These are phyloP conservation scores for Phytophthora rubi DNA, from an alignment of 352 stramenopile species.

Conservation along the genomic window DNA sequence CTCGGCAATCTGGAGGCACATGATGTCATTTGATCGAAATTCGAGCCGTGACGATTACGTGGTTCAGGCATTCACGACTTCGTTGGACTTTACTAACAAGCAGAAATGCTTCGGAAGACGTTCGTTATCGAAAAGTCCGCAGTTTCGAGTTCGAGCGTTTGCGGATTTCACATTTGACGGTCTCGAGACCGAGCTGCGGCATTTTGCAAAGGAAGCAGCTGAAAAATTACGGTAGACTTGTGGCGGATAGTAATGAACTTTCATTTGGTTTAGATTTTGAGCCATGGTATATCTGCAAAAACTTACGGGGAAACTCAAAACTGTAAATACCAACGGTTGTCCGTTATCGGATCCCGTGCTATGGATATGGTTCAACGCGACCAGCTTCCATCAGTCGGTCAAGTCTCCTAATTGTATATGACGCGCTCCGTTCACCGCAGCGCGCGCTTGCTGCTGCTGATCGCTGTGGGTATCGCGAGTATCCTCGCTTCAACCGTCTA, in stretches of 20 bases:
- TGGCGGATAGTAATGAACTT: too few species aligned
- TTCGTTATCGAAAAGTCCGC: slow-evolving; percentile 14
- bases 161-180: slow-evolving; percentile 6
- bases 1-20: slow-evolving; percentile 62
- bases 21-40: slow-evolving; percentile 59
- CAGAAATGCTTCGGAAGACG: slow-evolving; percentile 65
- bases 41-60: slow-evolving; percentile 46
- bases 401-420: slow-evolving; percentile 1
- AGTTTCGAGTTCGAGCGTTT: slow-evolving; percentile 22
- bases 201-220: slow-evolving; percentile 21
- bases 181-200: slow-evolving; percentile 20
- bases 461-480: slow-evolving; percentile 24
- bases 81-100: slow-evolving; percentile 36
- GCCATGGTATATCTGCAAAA: not conserved
- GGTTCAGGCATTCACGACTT: slow-evolving; percentile 53
- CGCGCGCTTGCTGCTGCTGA: slow-evolving; percentile 10
- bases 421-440: not conserved
- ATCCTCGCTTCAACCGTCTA: slow-evolving; percentile 28
- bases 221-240: not conserved
- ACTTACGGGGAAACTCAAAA: slow-evolving; percentile 14
- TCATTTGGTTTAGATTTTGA: not conserved
- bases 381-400: not conserved
- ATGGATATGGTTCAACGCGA: not conserved
- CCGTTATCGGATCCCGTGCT: slow-evolving; percentile 2
- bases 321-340: slow-evolving; percentile 1